Base-by-base conservation (phyloP, 176 grass and related monocot species). In the Oryza meyeriana region DNA sequence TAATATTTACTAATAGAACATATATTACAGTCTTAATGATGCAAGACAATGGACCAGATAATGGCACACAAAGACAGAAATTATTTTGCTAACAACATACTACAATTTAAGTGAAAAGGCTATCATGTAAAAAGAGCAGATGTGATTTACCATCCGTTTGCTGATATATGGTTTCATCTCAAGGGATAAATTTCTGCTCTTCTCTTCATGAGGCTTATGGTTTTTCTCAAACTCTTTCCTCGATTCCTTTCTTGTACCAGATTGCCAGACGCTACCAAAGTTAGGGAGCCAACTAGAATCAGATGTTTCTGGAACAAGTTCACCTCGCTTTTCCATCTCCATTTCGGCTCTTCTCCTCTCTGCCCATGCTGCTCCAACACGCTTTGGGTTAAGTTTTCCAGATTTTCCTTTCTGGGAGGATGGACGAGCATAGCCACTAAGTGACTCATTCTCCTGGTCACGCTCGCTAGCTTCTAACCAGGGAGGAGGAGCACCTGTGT, bases 321-420 rank as follows among this genome's bases (percentile, higher is more conserved):
- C 79, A 20, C 85, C 94, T 42, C 69, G 81, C 72, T 93, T 99
- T 81, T 99, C 91, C 87, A 83, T 85, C 69, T 95, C 87, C 71
- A 99, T 85, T 82, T 99, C 93, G 72, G 87, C 83, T 89, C 89
- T 87, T 83, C 91, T 91, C 91, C 84, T 95, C 61, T 95, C 93
- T 39, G 93, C 91, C 96, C 96, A 99, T 85, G 93, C 89, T 50
- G 96, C 93, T 86, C 93, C 96, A 72, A 99, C 96, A 52, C 91
- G 87, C 55, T 95, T 99, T 77, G 96, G 91, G 76, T 99, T 99
- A 41, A 99, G 83, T 82, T 90, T 95, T 66, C 29, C 79, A 12
- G 55, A 89, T 79, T 91, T 93, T 55, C 72, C 79, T 90, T 85
- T 77, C 61, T 6, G 14, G 69, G 59, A 84, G 63, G 77, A 68